Conservation (phyloP, 768 basidiomycete species). For the Tylopilus vinaceipallidus region DNA sequence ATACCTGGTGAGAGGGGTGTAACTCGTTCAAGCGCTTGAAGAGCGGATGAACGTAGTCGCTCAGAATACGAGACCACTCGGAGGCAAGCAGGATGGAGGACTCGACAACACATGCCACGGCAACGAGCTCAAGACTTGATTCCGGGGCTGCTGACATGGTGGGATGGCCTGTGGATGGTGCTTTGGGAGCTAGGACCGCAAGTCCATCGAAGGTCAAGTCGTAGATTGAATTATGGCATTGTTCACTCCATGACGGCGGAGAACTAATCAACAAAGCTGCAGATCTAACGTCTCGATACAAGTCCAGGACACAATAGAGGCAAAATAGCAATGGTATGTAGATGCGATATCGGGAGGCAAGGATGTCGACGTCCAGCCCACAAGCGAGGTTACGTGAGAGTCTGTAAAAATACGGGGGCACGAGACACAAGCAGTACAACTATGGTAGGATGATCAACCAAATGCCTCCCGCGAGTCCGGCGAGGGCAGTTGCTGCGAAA, state of each 20-base stretch:
- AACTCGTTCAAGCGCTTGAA: slow-evolving; percentile 50
- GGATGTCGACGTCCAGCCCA: background rate
- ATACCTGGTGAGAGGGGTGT: slow-evolving; percentile 39
- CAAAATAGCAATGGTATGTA: slow-evolving; percentile 17
- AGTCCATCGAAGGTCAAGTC: background rate
- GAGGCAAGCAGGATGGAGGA: slow-evolving; percentile 52
- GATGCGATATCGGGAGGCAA: slow-evolving; percentile 10
- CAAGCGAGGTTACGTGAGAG: background rate
- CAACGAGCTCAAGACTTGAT: slow-evolving; percentile 32
- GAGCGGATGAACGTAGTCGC: slow-evolving; percentile 49
- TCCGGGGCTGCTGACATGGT: slow-evolving; percentile 24
- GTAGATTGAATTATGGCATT: background rate
- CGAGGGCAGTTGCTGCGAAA: slow-evolving; percentile 22
- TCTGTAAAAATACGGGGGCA: slow-evolving; percentile 9
- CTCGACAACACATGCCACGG: slow-evolving; percentile 60
- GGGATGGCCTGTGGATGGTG: background rate
- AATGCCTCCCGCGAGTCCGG: slow-evolving; percentile 29
- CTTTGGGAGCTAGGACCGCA: background rate
- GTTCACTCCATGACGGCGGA: background rate
- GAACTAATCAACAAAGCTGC: background rate
- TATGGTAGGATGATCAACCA: slow-evolving; percentile 29
- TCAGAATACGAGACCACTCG: slow-evolving; percentile 49
- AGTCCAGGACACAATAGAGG: slow-evolving; percentile 8
- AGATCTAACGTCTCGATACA: slow-evolving; percentile 8
- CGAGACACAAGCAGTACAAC: slow-evolving; percentile 7